phyloP scores from a whole-genome alignment of 2,329 filamentous ascomycete genomes.

The Coniochaeta prunicola region DNA sequence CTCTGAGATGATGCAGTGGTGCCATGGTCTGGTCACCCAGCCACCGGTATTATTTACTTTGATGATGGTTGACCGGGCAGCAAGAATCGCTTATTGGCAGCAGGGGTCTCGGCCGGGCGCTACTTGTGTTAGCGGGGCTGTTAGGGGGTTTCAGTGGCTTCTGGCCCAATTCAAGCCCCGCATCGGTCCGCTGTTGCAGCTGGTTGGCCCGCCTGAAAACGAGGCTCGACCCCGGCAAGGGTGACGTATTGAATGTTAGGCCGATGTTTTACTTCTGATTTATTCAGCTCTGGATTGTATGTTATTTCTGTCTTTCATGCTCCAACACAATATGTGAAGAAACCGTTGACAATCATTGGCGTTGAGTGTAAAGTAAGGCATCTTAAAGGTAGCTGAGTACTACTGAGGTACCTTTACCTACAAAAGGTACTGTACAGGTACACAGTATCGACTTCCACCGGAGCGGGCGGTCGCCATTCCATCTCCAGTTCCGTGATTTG shows the following conservation, averaged over 20 bases:
- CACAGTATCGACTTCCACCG: no score
- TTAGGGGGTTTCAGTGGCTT: background rate
- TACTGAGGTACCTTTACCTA: no score
- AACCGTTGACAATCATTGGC: no score
- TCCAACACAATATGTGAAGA: no score
- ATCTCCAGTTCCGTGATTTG: background rate
- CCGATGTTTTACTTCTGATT: background rate
- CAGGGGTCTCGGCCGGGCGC: background rate
- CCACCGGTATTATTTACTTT: slow-evolving; percentile 20
- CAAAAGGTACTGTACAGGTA: no score
- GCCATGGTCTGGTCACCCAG: slow-evolving; percentile 13
- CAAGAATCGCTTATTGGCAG: slow-evolving; percentile 1
- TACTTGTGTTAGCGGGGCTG: no score
- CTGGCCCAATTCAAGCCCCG: background rate
- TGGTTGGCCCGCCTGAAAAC: background rate
- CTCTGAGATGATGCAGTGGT: slow-evolving; percentile 3
- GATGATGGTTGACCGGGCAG: slow-evolving; percentile 16
- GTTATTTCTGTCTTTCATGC: no score
- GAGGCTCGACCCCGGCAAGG: background rate
- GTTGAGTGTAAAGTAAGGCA: no score
- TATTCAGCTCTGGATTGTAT: no score
- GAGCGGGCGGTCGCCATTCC: no score
- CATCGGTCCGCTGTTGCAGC: background rate
- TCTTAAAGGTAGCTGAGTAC: no score
- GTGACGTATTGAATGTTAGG: background rate